Percentiles rank a stretch among this genome's conserved stretches.
Conservation (phyloP, 768 basidiomycete genomes). For the Neoboletus brunneissimus region DNA sequence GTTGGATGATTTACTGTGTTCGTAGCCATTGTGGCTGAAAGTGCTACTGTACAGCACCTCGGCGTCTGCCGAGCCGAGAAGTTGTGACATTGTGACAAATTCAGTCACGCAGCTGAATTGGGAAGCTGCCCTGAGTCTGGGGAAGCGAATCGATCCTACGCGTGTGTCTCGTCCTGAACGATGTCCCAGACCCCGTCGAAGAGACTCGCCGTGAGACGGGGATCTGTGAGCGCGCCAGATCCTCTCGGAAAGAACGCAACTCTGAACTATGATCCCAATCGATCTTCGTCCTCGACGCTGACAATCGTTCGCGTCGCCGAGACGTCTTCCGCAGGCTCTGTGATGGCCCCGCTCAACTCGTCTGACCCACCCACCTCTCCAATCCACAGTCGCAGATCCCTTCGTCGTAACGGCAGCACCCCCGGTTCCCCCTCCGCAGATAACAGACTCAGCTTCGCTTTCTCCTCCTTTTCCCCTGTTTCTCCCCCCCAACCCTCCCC, state of each 20-base stretch:
- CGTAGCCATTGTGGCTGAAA: conserved; percentile 18
- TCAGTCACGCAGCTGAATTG: conserved; percentile 1
- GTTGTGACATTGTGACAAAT: not conserved
- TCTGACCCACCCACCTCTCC: conserved; percentile 26
- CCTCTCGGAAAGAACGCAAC: conserved; percentile 58
- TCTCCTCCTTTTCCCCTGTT: conserved; percentile 53
- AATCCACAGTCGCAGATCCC: conserved; percentile 29
- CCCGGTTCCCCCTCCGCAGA: conserved; percentile 30
- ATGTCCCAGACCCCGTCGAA: conserved; percentile 20
- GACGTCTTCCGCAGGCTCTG: conserved; percentile 18
- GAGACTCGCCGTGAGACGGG: conserved; percentile 55
- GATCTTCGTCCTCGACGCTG: conserved; percentile 59
- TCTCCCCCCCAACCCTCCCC: conserved; percentile 19
- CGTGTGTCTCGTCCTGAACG: not conserved
- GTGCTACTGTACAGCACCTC: conserved; percentile 22
- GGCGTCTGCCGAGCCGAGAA: conserved; percentile 12
- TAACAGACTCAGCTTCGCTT: conserved; percentile 58
- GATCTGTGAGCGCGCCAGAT: conserved; percentile 67
- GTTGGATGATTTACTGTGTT: not conserved
- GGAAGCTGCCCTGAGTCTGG: not conserved
- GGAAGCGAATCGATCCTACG: not conserved
- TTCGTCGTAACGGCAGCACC: conserved; percentile 32
- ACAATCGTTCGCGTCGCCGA: conserved; percentile 70
- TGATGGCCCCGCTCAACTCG: conserved; percentile 18
- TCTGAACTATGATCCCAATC: conserved; percentile 50